A percentile compares a stretch with the other conserved stretches of the same genome.
Conservation (phyloP, 129 eudicot species). For the Arctium minus region DNA sequence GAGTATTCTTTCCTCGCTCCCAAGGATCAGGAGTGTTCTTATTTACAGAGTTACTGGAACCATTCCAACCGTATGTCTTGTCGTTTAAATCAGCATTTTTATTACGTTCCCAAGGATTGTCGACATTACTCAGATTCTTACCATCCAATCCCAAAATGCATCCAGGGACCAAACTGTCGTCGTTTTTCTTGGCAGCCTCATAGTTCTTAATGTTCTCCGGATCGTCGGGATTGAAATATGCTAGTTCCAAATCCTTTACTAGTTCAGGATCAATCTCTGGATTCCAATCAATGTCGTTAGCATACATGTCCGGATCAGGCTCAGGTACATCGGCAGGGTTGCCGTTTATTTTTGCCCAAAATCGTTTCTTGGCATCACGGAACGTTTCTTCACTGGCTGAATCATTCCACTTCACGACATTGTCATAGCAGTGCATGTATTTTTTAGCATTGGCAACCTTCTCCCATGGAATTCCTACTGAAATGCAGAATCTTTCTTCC, state of each 20-base stretch:
- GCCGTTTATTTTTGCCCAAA: constrained; percentile 58
- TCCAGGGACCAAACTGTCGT: constrained; percentile 23
- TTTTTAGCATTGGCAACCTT: constrained; percentile 60
- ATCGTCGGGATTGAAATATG: constrained; percentile 61
- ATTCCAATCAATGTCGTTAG: constrained; percentile 71
- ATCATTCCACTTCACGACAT: constrained; percentile 66
- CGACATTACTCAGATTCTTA: background rate
- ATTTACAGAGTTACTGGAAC: constrained; percentile 31
- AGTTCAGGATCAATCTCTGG: constrained; percentile 49
- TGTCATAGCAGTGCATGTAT: constrained; percentile 49
- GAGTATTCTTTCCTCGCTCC: constrained; percentile 26
- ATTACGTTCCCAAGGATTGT: constrained; percentile 45
- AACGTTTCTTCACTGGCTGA: constrained; percentile 68
- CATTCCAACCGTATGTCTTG: constrained; percentile 33
- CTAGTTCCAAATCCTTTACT: constrained; percentile 53
- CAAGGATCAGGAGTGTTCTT: constrained; percentile 34
- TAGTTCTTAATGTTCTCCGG: constrained; percentile 18
- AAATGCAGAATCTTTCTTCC: constrained; percentile 77
- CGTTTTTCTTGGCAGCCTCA: constrained; percentile 21
- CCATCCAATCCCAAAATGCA: constrained; percentile 22
- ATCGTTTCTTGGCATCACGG: constrained; percentile 55
- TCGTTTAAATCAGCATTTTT: constrained; percentile 18
- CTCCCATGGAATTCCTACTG: constrained; percentile 65
- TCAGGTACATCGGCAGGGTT: constrained; percentile 38
- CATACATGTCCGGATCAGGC: constrained; percentile 56